phyloP scores from a whole-genome alignment of 2,329 filamentous ascomycete genomes.

The Didymella segeticola region DNA sequence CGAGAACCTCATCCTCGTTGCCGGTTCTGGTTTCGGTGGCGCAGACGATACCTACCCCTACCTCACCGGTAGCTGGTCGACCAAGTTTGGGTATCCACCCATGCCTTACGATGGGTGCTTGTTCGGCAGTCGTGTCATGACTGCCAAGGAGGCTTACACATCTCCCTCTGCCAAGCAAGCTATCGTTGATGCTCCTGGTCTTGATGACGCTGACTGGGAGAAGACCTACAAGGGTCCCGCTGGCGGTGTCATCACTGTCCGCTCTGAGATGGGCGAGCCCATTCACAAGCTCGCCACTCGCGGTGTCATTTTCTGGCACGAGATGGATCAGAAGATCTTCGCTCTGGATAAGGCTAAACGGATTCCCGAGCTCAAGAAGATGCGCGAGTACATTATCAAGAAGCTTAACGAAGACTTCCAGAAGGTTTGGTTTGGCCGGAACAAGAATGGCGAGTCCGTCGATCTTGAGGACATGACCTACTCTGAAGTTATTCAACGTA shows the following conservation, averaged over 20 bases:
- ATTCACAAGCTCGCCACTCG: constrained; percentile 98
- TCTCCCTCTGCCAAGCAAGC: constrained; percentile 53
- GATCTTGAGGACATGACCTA: constrained; percentile 60
- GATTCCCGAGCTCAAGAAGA: constrained; percentile 51
- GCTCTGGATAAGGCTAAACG: constrained; percentile 82
- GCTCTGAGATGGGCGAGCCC: constrained; percentile 98
- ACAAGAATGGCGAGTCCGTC: constrained; percentile 51
- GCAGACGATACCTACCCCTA: constrained; percentile 57
- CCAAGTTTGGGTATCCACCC: constrained; percentile 50
- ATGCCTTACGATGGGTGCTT: constrained; percentile 59
- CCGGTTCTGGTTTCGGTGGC: constrained; percentile 57
- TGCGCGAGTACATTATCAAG: constrained; percentile 55
- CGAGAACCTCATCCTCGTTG: constrained; percentile 55
- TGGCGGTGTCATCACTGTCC: constrained; percentile 93
- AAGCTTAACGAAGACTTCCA: constrained; percentile 58
- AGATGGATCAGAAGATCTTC: constrained; percentile 99
- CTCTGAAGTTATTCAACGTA: constrained; percentile 53
- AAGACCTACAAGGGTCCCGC: constrained; percentile 70
- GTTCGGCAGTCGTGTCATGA: constrained; percentile 58
- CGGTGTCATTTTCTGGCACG: constrained; percentile 95
- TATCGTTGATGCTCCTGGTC: constrained; percentile 53
- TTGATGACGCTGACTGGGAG: constrained; percentile 55
- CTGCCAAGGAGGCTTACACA: constrained; percentile 55
- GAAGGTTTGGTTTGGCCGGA: constrained; percentile 58
- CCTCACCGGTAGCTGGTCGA: constrained; percentile 55